Conservation (phyloP, 1,139 yeast genomes). For the Saccharomyces pastorianus region DNA sequence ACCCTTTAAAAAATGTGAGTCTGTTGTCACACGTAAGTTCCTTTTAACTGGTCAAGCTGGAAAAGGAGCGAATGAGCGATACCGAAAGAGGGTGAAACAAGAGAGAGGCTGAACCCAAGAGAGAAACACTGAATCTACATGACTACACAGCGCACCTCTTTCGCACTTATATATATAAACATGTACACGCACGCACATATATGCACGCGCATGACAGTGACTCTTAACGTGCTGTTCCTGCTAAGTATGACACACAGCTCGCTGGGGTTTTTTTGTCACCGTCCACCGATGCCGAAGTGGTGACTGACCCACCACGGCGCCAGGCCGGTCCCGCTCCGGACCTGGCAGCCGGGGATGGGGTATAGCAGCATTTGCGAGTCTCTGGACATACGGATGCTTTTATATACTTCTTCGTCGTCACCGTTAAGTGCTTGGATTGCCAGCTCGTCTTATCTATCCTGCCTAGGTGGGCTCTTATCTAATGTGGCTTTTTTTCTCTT, state of each 20-base stretch:
- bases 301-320: not conserved
- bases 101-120: not conserved
- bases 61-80: not conserved
- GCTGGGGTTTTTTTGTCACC: too few species aligned
- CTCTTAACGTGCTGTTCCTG: not conserved
- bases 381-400: not conserved
- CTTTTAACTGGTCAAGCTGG: not conserved
- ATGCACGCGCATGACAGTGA: conserved; percentile 1
- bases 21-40: not conserved
- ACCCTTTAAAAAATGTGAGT: not conserved
- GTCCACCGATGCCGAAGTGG: not conserved
- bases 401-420: not conserved
- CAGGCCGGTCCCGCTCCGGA: not conserved
- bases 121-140: not conserved
- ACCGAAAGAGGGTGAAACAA: not conserved
- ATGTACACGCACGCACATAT: not conserved
- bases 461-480: not conserved
- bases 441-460: not conserved
- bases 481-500: not conserved
- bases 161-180: not conserved
- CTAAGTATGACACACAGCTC: not conserved
- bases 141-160: not conserved
- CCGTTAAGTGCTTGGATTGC: too few species aligned
- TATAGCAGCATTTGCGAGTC: not conserved
- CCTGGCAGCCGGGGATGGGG: not conserved